phyloP scores from a whole-genome alignment of 495 filamentous ascomycete genomes.

The Aspergillus panamensis region DNA sequence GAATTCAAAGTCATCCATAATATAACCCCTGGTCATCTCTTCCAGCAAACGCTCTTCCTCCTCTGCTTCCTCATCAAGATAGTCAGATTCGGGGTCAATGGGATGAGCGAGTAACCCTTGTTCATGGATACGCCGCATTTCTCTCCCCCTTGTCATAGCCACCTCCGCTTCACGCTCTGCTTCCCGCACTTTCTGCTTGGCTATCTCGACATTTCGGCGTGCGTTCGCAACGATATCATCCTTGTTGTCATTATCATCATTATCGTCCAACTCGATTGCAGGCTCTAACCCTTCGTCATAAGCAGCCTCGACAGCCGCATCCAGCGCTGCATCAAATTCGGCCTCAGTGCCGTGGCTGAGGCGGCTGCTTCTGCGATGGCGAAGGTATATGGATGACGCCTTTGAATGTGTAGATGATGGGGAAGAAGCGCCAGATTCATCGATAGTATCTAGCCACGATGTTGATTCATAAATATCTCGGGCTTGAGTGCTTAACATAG shows the following conservation, averaged over 20 bases:
- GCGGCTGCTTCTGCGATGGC: slow-evolving; percentile 61
- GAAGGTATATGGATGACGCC: slow-evolving; percentile 64
- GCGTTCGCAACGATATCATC: slow-evolving; percentile 53
- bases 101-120: slow-evolving; percentile 29
- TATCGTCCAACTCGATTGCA: slow-evolving; percentile 44
- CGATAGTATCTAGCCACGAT: slow-evolving; percentile 95
- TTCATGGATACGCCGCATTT: slow-evolving; percentile 39
- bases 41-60: slow-evolving; percentile 91
- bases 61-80: slow-evolving; percentile 73
- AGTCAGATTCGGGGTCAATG: slow-evolving; percentile 39
- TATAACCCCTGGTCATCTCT: slow-evolving; percentile 84
- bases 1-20: slow-evolving; percentile 85
- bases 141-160: slow-evolving; percentile 48
- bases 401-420: slow-evolving; percentile 78
- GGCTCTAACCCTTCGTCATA: slow-evolving; percentile 92
- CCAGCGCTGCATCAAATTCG: slow-evolving; percentile 91
- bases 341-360: slow-evolving; percentile 78
- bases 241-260: slow-evolving; percentile 38
- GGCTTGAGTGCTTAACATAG: slow-evolving; percentile 24
- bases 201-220: slow-evolving; percentile 68
- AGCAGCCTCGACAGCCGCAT: slow-evolving; percentile 93
- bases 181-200: slow-evolving; percentile 74
- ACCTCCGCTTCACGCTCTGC: slow-evolving; percentile 71
- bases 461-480: slow-evolving; percentile 66
- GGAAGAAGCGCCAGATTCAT: slow-evolving; percentile 84